Base-by-base conservation (phyloP, 345 rosid genomes). In the Excoecaria agallocha region DNA sequence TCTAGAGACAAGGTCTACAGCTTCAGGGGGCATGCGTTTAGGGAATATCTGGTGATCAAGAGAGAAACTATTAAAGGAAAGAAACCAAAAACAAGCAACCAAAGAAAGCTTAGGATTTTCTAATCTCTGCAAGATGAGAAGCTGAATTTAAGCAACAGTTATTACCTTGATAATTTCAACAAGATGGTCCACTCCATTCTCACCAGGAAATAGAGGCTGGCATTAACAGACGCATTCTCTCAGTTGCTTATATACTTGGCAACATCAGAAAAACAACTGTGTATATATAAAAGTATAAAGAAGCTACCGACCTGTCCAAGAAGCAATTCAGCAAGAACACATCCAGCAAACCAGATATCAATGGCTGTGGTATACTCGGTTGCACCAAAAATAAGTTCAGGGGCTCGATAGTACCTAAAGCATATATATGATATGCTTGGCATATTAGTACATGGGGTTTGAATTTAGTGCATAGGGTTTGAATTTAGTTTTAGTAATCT, bases 271-370 rank as follows among this genome's bases (percentile, higher is more conserved):
- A 52, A 60, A 16, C 35, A 68, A 35, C 22, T 30, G 30, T 30
- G 30, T 50, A 20, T 35, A 22, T 56, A 52, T 50, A 67, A 43
- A 43, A 16, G 10, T n/a, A n/a, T n/a, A n/a, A n/a, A n/a, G n/a
- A 48, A 66, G 74, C 58, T 25, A 59, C 74, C 58, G 52, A 95
- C 99, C 92, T 93, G 99, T 48, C 99, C 99, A 65, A 91, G 92
- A 10, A 95, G 87, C 71, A 95, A 85, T 82, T 95, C 99, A 16
- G 98, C 99, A 39, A 95, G 85, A 74, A 93, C 98, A 72, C 99
- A 95, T 24, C 99, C 99, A 50, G 91, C 97, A 54, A 98, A 95
- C 99, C 98, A 95, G 83, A 95, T 89, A 78, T 95, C 99, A 77
- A 95, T 93, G 52, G 99, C 97, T 35, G 98, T 82, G 69, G 98